These are phyloP conservation scores for Aspergillus bombycis DNA, from an alignment of 2,329 filamentous ascomycete genomes.

Conservation along the genomic window DNA sequence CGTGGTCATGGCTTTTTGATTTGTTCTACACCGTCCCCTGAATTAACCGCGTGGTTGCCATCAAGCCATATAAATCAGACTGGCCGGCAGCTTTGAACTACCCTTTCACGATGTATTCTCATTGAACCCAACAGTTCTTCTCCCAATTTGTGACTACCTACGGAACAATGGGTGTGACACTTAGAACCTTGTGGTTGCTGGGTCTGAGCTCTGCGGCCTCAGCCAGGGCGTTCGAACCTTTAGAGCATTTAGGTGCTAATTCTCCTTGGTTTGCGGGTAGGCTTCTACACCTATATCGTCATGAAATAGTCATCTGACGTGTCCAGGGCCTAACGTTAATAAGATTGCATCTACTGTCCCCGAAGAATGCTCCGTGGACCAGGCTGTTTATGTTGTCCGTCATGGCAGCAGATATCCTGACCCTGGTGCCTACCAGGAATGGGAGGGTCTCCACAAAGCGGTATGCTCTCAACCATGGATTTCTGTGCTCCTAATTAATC, in stretches of 20 bases:
- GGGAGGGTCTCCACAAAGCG: constrained; percentile 45
- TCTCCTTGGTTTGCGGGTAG: constrained; percentile 57
- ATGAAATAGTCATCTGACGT: neutral
- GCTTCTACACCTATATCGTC: constrained; percentile 10
- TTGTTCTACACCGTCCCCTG: neutral
- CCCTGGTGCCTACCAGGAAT: constrained; percentile 60
- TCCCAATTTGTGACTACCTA: neutral
- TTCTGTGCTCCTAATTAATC: neutral
- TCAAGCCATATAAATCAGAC: neutral
- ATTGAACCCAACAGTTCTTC: neutral
- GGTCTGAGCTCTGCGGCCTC: constrained; percentile 14
- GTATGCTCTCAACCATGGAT: constrained; percentile 8
- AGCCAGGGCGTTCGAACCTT: constrained; percentile 35
- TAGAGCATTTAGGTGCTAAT: constrained; percentile 57
- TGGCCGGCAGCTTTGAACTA: neutral
- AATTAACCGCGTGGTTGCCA: neutral
- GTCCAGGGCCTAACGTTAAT: constrained; percentile 58
- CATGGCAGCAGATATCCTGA: constrained; percentile 69
- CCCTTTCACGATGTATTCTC: neutral
- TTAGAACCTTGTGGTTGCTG: constrained; percentile 11
- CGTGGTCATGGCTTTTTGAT: neutral
- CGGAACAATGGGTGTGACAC: constrained; percentile 5
- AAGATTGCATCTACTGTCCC: constrained; percentile 59
- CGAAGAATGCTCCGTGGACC: constrained; percentile 60
- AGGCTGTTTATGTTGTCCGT: constrained; percentile 62